Base-by-base conservation (phyloP, 2,329 filamentous ascomycete species). In the Dothideomycetes sp. region DNA sequence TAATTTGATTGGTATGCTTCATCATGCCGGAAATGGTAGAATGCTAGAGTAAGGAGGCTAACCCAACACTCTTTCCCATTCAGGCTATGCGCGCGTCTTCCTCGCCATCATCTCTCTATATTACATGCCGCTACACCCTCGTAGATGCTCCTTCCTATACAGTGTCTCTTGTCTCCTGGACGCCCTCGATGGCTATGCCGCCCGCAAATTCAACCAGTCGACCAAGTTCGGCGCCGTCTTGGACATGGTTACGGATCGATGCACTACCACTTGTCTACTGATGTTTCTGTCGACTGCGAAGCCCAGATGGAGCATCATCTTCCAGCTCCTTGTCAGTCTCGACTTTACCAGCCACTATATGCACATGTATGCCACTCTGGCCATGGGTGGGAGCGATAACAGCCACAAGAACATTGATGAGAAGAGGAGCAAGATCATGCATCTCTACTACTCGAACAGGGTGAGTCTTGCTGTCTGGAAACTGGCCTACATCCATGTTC, bases 111-210 rank as follows among this genome's bases (percentile, higher is more conserved):
- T 84, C 35, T 95, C 91, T 19, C 79, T 98, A 49, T 94, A 96
- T 69, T 98, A 95, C 70, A 98, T 98, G 91, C 89, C 91, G 37
- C 77, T 96, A 39, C 91, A 98, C 62, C 89, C 89, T n/a, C 82
- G 89, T 54, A 94, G 88, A 29, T 96, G 89, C 67, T 88, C 84
- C 43, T 63, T 88, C 36, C 77, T 93, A 40, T 98, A 98, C 72
- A 89, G 81, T 58, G 68, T 98, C 43, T 96, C 89, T 18, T 96
- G 91, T 61, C 75, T 96, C 33, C 81, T 98, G 49, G 91, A 98
- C 60, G 91, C 89, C 34, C 75, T 96, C 47, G 91, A 98, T 59
- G 91, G 91, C 52, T 82, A 88, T 53, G 88, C 88, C n/a, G 91
- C 91, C 42, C 80, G 85, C 35, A 69, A 75, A 53, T 81, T 89